Evolutionary conservation across 225 moss, liverwort and hornwort genomes (phyloP).

Genomic region (Marchantia polymorpha): DNA sequence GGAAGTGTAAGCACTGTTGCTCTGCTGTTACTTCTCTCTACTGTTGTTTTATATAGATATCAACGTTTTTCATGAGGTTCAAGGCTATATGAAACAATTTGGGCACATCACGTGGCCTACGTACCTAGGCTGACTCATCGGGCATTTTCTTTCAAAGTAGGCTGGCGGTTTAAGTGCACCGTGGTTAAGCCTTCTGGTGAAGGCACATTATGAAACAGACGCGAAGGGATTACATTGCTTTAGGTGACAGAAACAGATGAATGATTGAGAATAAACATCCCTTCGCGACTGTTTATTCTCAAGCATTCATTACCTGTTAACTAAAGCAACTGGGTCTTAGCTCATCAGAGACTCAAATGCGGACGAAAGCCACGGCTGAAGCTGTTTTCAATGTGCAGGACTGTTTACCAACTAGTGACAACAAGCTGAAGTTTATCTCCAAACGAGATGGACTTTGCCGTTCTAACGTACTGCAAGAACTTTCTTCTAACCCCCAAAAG

Average conservation of each 20-base stretch:
- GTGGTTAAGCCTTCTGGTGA: background rate
- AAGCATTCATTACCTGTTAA: background rate
- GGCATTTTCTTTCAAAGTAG: too few species aligned
- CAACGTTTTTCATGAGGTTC: background rate
- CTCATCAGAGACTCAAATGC: background rate
- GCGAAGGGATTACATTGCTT: too few species aligned
- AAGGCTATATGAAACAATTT: background rate
- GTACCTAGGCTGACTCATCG: too few species aligned
- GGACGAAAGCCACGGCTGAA: background rate
- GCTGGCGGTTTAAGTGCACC: background rate
- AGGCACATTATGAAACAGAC: background rate
- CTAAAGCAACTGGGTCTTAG: background rate
- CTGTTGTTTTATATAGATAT: background rate
- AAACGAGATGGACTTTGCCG: background rate
- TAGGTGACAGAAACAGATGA: too few species aligned
- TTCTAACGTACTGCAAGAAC: background rate
- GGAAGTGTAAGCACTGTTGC: background rate
- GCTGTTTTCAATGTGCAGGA: background rate
- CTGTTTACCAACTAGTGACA: constrained; percentile 9
- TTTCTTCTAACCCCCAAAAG: background rate
- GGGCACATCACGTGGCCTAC: too few species aligned
- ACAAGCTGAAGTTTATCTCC: background rate
- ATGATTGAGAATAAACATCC: too few species aligned
- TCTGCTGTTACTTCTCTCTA: background rate
- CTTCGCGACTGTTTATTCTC: too few species aligned